Evolutionary conservation across 441 rosid genomes (phyloP).

Genomic region (Syzygium syzygioides): DNA sequence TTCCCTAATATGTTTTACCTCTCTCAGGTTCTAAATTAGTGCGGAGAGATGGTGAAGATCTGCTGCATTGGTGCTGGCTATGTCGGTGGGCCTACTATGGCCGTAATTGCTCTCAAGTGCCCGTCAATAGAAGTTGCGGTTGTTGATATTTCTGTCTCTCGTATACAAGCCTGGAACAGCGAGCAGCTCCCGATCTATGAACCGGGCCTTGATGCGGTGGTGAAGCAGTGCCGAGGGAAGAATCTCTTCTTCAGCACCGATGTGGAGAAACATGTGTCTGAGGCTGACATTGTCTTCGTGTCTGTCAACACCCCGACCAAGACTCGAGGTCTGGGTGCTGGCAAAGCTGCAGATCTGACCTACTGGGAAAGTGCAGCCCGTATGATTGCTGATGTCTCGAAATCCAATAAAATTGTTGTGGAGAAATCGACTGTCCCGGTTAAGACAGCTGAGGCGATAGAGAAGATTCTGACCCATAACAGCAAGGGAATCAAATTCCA

Average conservation of each 20-base stretch:
- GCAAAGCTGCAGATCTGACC: conserved; percentile 6
- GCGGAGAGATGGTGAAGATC: conserved; percentile 8
- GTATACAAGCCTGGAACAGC: conserved; percentile 17
- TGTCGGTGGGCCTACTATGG: conserved; percentile 20
- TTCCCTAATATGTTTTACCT: not conserved
- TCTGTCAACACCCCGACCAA: not conserved
- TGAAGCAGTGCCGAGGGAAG: conserved; percentile 15
- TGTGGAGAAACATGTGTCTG: conserved; percentile 10
- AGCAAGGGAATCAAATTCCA: conserved; percentile 6
- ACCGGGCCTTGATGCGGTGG: conserved; percentile 15
- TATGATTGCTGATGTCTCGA: conserved; percentile 4
- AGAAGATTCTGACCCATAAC: conserved; percentile 4
- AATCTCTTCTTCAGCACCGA: conserved; percentile 21
- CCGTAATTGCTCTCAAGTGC: conserved; percentile 18
- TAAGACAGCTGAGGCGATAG: not conserved
- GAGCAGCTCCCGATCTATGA: conserved; percentile 16
- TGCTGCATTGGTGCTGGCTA: conserved; percentile 21
- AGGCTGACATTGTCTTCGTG: not conserved
- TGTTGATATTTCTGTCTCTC: conserved; percentile 13
- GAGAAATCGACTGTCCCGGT: not conserved
- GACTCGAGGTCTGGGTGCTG: not conserved
- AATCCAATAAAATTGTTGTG: not conserved
- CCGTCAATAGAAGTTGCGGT: conserved; percentile 10
- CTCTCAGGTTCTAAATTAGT: not conserved
- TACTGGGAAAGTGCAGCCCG: conserved; percentile 8